Percentiles rank a stretch among this genome's conserved stretches.
These are phyloP conservation scores for Tolypocladium tropicale DNA, from an alignment of 2,329 filamentous ascomycete genomes.

Conservation along the genomic window DNA sequence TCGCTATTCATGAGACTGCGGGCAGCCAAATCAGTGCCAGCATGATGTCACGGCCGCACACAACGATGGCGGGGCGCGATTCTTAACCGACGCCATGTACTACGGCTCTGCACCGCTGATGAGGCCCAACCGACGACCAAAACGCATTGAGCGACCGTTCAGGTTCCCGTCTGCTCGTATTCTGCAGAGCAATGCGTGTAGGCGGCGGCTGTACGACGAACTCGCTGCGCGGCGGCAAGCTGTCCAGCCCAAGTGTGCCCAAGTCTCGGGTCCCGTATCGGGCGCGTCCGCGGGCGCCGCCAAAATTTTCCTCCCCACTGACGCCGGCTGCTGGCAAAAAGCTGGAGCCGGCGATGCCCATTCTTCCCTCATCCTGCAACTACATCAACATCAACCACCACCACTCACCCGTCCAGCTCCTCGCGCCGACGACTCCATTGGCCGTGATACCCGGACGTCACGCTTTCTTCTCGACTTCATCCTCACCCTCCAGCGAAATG, in stretches of 20 bases:
- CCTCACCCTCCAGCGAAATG: constrained; percentile 21
- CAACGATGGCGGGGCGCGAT: too few relatives aligned
- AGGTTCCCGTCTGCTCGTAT: too few relatives aligned
- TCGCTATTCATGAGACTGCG: too few relatives aligned
- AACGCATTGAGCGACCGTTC: too few relatives aligned
- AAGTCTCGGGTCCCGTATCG: background rate
- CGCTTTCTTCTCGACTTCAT: background rate
- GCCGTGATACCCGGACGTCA: background rate
- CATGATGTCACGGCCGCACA: too few relatives aligned
- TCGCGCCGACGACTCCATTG: background rate
- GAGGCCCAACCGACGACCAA: too few relatives aligned
- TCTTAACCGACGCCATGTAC: too few relatives aligned
- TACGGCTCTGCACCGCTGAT: too few relatives aligned
- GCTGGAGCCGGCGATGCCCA: background rate
- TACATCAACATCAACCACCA: background rate
- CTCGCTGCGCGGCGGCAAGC: background rate
- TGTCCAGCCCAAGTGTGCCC: background rate
- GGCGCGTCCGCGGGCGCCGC: background rate
- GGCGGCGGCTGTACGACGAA: background rate
- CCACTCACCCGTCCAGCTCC: background rate
- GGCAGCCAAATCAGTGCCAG: too few relatives aligned
- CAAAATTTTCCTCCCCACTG: background rate
- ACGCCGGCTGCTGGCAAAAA: background rate
- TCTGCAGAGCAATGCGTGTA: background rate
- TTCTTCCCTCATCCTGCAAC: background rate